phyloP scores from a whole-genome alignment of 208 protist species.

The Crithidia bombi region DNA sequence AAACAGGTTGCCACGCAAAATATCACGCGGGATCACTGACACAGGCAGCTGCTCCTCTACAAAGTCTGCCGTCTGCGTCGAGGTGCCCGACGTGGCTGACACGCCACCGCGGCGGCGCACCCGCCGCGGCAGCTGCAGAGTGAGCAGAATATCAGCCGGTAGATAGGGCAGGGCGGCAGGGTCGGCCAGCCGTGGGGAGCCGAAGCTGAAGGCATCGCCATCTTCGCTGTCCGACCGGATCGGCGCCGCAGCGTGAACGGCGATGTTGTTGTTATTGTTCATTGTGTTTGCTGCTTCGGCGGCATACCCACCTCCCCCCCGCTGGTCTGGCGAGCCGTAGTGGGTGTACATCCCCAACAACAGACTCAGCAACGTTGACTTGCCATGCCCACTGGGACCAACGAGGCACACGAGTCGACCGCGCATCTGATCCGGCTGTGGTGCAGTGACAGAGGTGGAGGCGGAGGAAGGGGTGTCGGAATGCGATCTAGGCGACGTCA shows the following conservation, averaged over 20 bases:
- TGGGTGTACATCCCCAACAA: slow-evolving; percentile 72
- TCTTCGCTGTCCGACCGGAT: background rate
- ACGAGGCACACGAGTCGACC: slow-evolving; percentile 67
- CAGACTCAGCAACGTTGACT: slow-evolving; percentile 78
- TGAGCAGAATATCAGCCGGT: slow-evolving; percentile 20
- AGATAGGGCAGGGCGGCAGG: background rate
- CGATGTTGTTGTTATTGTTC: background rate
- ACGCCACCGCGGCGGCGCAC: background rate
- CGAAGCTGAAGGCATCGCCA: slow-evolving; percentile 2
- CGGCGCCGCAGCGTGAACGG: background rate
- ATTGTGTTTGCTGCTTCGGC: background rate
- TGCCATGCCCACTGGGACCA: slow-evolving; percentile 71
- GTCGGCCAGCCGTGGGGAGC: slow-evolving; percentile 12
- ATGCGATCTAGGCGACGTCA: slow-evolving; percentile 17
- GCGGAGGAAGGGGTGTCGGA: slow-evolving; percentile 9
- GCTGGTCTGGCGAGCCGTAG: slow-evolving; percentile 12
- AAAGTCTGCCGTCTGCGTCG: background rate
- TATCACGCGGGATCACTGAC: slow-evolving; percentile 35
- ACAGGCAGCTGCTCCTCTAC: slow-evolving; percentile 35
- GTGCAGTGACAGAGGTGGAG: no score
- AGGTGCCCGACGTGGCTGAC: background rate
- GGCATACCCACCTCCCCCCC: background rate
- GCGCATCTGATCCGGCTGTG: slow-evolving; percentile 4
- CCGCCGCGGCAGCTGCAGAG: slow-evolving; percentile 10
- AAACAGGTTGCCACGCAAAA: slow-evolving; percentile 62